phyloP scores from a whole-genome alignment of 768 basidiomycete genomes.

The Serpula lacrymans region DNA sequence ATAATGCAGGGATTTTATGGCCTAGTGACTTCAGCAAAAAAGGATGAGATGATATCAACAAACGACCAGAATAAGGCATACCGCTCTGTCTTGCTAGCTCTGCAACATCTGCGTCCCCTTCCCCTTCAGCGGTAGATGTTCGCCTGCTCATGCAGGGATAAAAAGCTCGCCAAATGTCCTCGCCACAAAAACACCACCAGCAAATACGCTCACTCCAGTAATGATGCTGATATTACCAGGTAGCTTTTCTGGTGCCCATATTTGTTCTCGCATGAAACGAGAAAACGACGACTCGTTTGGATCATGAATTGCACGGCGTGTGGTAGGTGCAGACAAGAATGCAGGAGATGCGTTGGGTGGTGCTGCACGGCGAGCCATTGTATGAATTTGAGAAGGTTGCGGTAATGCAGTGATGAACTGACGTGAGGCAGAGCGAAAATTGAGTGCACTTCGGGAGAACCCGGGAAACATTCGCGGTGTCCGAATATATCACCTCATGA shows the following conservation, averaged over 20 bases:
- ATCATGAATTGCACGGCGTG: constrained; percentile 43
- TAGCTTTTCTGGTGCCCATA: constrained; percentile 70
- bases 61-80: too few species aligned
- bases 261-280: constrained; percentile 53
- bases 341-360: constrained; percentile 52
- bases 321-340: constrained; percentile 47
- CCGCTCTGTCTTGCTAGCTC: too few species aligned
- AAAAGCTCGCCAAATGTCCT: constrained; percentile 79
- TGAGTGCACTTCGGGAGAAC: too few species aligned
- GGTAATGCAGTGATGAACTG: too few species aligned
- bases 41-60: too few species aligned
- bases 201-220: constrained; percentile 62
- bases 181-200: constrained; percentile 65
- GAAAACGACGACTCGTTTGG: constrained; percentile 64
- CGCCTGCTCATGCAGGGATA: constrained; percentile 51
- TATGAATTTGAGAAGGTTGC: constrained; percentile 4
- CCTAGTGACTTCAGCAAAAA: too few species aligned
- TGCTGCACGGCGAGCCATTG: constrained; percentile 69
- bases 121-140: neutral
- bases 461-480: too few species aligned
- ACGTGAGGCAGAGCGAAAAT: too few species aligned
- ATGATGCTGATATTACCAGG: constrained; percentile 71
- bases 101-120: too few species aligned
- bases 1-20: too few species aligned
- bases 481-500: too few species aligned